phyloP scores from a whole-genome alignment of 805 yeast species.

The Ogataea sp. region DNA sequence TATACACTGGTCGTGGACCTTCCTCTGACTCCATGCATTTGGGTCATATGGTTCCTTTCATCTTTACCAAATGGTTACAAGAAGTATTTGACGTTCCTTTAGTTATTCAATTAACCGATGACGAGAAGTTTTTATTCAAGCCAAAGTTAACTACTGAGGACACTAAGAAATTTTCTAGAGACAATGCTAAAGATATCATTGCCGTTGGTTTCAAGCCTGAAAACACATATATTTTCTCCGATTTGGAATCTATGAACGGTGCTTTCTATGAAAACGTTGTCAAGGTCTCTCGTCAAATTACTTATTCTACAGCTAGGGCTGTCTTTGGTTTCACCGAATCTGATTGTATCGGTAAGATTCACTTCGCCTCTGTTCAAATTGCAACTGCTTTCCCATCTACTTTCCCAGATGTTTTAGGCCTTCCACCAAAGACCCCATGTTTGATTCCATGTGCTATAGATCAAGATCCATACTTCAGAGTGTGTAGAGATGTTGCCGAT shows the following conservation, averaged over 20 bases:
- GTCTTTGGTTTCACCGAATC: slow-evolving; percentile 95
- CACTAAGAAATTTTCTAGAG: slow-evolving; percentile 69
- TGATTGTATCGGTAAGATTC: slow-evolving; percentile 90
- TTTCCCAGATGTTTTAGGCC: slow-evolving; percentile 86
- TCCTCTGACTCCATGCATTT: slow-evolving; percentile 90
- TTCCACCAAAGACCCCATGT: slow-evolving; percentile 87
- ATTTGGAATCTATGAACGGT: slow-evolving; percentile 87
- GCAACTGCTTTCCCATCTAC: slow-evolving; percentile 94
- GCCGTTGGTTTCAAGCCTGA: slow-evolving; percentile 92
- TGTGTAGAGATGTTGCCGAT: slow-evolving; percentile 94
- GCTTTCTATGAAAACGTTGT: slow-evolving; percentile 92
- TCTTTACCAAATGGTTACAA: slow-evolving; percentile 96
- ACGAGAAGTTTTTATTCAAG: slow-evolving; percentile 93
- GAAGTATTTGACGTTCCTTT: slow-evolving; percentile 95
- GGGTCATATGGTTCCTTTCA: slow-evolving; percentile 94
- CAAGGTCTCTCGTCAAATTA: slow-evolving; percentile 86
- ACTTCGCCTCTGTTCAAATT: slow-evolving; percentile 94
- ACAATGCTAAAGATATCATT: slow-evolving; percentile 87
- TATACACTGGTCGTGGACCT: slow-evolving; percentile 97
- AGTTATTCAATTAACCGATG: slow-evolving; percentile 91
- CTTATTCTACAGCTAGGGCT: slow-evolving; percentile 94
- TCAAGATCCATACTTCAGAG: slow-evolving; percentile 97
- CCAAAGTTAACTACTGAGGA: slow-evolving; percentile 83
- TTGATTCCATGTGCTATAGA: slow-evolving; percentile 98
- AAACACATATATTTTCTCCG: slow-evolving; percentile 93